Conservation (phyloP, 2,329 filamentous ascomycete species). For the Arthrobotrys entomopaga region DNA sequence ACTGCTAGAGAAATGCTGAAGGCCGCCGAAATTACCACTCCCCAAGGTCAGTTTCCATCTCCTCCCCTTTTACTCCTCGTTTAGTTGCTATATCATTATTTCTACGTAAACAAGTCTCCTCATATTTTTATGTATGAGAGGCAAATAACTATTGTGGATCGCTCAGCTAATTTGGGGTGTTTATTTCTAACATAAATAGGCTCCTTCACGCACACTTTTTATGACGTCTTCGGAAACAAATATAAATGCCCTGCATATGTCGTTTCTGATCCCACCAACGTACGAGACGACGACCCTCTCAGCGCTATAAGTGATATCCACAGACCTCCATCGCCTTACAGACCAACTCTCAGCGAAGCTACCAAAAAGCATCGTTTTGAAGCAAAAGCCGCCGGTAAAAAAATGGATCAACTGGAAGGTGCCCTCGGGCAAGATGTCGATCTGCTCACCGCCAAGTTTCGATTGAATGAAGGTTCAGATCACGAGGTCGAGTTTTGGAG, state of each 20-base stretch:
- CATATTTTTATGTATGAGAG: background rate
- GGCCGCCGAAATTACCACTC: conserved; percentile 40
- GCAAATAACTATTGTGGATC: too few relatives aligned
- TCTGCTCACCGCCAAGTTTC: conserved; percentile 4
- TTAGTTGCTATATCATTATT: conserved; percentile 3
- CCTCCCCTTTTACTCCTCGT: background rate
- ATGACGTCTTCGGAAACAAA: conserved; percentile 33
- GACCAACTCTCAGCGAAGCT: conserved; percentile 6
- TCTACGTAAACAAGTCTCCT: background rate
- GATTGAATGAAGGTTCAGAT: conserved; percentile 8
- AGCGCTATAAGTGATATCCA: background rate
- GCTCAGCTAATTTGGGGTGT: too few relatives aligned
- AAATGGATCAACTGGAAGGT: background rate
- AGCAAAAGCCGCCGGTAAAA: conserved; percentile 4
- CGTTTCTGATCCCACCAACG: conserved; percentile 35
- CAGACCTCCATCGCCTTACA: background rate
- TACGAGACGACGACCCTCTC: conserved; percentile 9
- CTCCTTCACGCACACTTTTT: background rate
- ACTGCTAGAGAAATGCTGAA: conserved; percentile 38
- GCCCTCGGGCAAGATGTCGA: background rate
- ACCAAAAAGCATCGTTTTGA: conserved; percentile 7
- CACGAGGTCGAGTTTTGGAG: conserved; percentile 20
- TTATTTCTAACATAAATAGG: too few relatives aligned
- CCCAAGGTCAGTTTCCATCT: conserved; percentile 15
- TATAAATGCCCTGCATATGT: conserved; percentile 34